Evolutionary conservation across 257 asterid species (phyloP).

Genomic region (Solanum lignicaule): DNA sequence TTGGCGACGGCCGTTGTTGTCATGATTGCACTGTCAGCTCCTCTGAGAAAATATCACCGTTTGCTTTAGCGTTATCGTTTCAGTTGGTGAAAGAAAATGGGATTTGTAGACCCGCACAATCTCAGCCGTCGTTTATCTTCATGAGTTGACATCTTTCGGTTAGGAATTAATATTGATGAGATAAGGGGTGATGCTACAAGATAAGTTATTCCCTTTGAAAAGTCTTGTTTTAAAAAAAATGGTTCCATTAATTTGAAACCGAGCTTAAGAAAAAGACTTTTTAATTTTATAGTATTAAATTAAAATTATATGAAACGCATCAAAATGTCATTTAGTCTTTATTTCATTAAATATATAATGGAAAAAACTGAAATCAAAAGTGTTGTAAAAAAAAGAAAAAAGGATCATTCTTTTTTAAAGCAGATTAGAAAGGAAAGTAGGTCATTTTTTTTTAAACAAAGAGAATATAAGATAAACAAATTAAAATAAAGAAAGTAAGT

Average conservation of each 20-base stretch:
- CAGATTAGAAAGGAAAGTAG: fast-evolving
- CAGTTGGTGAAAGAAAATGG: background rate
- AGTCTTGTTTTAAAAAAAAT: background rate
- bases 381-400: no score
- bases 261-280: no score
- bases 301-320: no score
- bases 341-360: fast-evolving
- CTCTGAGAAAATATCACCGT: background rate
- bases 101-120: background rate
- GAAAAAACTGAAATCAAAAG: no score
- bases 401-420: no score
- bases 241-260: fast-evolving
- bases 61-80: background rate
- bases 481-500: no score
- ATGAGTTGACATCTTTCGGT: background rate
- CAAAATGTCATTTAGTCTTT: no score
- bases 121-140: background rate
- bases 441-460: no score
- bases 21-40: background rate
- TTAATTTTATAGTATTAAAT: no score
- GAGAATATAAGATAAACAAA: no score
- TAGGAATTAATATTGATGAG: background rate
- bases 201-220: background rate
- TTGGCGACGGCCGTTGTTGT: background rate
- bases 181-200: background rate